These are phyloP conservation scores for Suhomyces anneliseae DNA, from an alignment of 1,139 yeast genomes.

Conservation along the genomic window DNA sequence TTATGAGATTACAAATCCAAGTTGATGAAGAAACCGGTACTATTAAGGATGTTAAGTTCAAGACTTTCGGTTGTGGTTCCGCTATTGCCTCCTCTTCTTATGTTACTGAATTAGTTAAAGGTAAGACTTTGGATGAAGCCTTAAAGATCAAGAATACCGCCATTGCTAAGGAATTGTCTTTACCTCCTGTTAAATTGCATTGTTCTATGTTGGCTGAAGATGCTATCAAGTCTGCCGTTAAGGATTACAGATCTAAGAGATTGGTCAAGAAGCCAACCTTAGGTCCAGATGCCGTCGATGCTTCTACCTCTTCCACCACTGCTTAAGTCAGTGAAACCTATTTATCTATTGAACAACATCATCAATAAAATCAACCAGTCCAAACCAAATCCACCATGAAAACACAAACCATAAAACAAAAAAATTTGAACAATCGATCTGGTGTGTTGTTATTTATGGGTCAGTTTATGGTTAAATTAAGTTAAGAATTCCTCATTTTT, in stretches of 20 bases:
- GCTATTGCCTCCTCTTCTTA: constrained; percentile 96
- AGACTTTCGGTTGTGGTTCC: constrained; percentile 97
- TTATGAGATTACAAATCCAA: constrained; percentile 93
- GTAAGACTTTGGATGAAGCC: constrained; percentile 93
- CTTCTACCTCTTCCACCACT: constrained; percentile 9
- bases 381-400: too few species aligned
- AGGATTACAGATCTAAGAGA: constrained; percentile 86
- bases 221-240: constrained; percentile 95
- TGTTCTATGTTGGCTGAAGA: constrained; percentile 99
- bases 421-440: too few species aligned
- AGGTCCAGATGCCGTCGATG: constrained; percentile 46
- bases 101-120: constrained; percentile 93
- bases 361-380: too few species aligned
- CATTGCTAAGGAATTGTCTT: constrained; percentile 87
- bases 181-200: constrained; percentile 96
- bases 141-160: constrained; percentile 85
- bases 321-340: constrained; percentile 2
- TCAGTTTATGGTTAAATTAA: too few species aligned
- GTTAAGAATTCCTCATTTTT: too few species aligned
- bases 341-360: too few species aligned
- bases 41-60: constrained; percentile 92
- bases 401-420: too few species aligned
- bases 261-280: constrained; percentile 44
- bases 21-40: constrained; percentile 89
- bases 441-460: too few species aligned